Conservation (phyloP, 306 rosid genomes). For the Vicia faba region DNA sequence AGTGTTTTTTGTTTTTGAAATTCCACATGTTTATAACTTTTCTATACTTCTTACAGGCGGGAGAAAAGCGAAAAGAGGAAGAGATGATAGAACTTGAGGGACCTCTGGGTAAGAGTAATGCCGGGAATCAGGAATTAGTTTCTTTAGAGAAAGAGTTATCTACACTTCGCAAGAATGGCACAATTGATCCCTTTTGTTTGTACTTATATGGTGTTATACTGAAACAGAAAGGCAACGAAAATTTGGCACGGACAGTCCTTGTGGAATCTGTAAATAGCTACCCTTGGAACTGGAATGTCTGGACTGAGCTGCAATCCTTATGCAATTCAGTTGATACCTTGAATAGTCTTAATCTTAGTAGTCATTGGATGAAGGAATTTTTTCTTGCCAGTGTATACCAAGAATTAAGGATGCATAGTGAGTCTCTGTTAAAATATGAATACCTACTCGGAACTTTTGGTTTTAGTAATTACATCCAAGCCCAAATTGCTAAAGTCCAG, state of each 20-base stretch:
- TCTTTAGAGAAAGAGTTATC: conserved; percentile 88
- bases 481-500: conserved; percentile 90
- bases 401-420: conserved; percentile 88
- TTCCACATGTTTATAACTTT: not conserved
- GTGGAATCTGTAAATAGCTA: conserved; percentile 90
- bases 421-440: conserved; percentile 73
- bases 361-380: conserved; percentile 98
- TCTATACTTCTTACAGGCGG: conserved; percentile 61
- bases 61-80: conserved; percentile 98
- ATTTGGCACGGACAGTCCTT: conserved; percentile 78
- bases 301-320: conserved; percentile 89
- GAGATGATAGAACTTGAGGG: conserved; percentile 98
- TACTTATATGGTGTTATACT: conserved; percentile 90
- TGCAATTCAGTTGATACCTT: conserved; percentile 71
- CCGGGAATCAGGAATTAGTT: conserved; percentile 72
- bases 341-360: conserved; percentile 76
- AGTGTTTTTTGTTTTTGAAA: not conserved
- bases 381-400: conserved; percentile 89
- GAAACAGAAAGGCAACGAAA: conserved; percentile 83
- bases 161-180: conserved; percentile 70
- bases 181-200: conserved; percentile 80
- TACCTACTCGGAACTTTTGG: conserved; percentile 73
- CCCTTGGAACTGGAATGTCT: conserved; percentile 99
- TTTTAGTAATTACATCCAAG: conserved; percentile 85
- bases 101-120: conserved; percentile 80